Evolutionary conservation across 176 grass and related monocot genomes (phyloP).

Genomic region (Cymbopogon citratus): DNA sequence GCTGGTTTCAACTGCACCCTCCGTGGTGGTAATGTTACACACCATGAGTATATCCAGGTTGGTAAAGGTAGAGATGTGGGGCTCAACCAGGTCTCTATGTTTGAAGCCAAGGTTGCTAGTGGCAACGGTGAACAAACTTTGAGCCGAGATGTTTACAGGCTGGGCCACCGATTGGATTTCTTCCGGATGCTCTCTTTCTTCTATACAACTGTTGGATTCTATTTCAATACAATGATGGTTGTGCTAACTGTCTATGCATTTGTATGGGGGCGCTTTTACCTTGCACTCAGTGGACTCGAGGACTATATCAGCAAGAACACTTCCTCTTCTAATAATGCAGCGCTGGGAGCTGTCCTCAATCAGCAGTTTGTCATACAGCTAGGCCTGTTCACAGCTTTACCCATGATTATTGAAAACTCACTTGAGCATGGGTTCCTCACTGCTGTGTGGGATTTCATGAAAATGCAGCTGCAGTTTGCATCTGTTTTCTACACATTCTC

Average conservation of each 20-base stretch:
- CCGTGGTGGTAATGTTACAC: constrained; percentile 88
- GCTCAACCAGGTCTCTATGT: constrained; percentile 86
- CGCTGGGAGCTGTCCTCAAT: constrained; percentile 79
- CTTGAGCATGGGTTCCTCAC: constrained; percentile 85
- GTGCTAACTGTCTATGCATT: constrained; percentile 88
- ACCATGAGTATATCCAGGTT: constrained; percentile 94
- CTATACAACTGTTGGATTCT: constrained; percentile 90
- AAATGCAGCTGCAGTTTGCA: constrained; percentile 92
- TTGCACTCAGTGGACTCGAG: constrained; percentile 91
- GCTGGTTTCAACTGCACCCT: constrained; percentile 97
- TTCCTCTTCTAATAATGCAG: constrained; percentile 67
- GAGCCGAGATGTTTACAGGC: constrained; percentile 85
- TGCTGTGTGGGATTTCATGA: constrained; percentile 90
- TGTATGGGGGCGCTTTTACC: constrained; percentile 96
- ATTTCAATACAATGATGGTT: constrained; percentile 98
- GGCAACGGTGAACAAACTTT: constrained; percentile 94
- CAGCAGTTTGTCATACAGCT: constrained; percentile 97
- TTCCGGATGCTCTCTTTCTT: constrained; percentile 96
- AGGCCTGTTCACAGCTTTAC: constrained; percentile 88
- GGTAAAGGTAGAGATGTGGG: constrained; percentile 96
- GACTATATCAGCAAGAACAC: constrained; percentile 51
- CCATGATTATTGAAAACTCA: constrained; percentile 95
- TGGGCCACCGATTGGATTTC: constrained; percentile 93
- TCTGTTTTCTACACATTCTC: constrained; percentile 97
- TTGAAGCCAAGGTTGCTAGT: constrained; percentile 92